Evolutionary conservation across 2,329 filamentous ascomycete species (phyloP).

Genomic region (Hypoxylon sp.): DNA sequence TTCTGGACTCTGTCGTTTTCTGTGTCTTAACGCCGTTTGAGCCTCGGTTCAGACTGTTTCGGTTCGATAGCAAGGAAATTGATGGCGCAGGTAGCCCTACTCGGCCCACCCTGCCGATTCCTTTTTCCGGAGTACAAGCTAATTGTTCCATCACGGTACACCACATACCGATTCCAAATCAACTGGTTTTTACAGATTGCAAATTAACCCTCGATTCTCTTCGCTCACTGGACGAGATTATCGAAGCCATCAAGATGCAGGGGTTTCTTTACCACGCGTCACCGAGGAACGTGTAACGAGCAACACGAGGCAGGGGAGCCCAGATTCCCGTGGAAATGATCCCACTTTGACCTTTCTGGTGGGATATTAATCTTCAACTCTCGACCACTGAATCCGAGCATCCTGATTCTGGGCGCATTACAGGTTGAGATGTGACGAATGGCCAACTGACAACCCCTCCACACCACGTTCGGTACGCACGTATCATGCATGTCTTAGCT

Average conservation of each 20-base stretch:
- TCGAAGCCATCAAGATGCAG: background rate
- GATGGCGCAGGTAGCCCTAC: background rate
- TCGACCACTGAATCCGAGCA: slow-evolving; percentile 1
- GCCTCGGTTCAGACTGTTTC: background rate
- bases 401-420: background rate
- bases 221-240: background rate
- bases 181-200: slow-evolving; percentile 11
- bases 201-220: background rate
- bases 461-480: slow-evolving; percentile 1
- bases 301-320: background rate
- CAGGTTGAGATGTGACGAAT: slow-evolving; percentile 17
- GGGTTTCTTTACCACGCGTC: background rate
- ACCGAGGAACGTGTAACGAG: background rate
- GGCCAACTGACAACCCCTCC: background rate
- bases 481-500: slow-evolving; percentile 6
- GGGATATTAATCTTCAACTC: background rate
- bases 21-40: background rate
- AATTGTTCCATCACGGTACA: background rate
- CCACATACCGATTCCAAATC: background rate
- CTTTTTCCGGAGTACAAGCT: background rate
- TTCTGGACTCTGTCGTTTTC: background rate
- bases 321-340: background rate
- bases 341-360: background rate
- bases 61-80: slow-evolving; percentile 1
- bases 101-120: background rate